These are phyloP conservation scores for Fusarium sp. DNA, from an alignment of 2,329 filamentous ascomycete species.

Conservation along the genomic window DNA sequence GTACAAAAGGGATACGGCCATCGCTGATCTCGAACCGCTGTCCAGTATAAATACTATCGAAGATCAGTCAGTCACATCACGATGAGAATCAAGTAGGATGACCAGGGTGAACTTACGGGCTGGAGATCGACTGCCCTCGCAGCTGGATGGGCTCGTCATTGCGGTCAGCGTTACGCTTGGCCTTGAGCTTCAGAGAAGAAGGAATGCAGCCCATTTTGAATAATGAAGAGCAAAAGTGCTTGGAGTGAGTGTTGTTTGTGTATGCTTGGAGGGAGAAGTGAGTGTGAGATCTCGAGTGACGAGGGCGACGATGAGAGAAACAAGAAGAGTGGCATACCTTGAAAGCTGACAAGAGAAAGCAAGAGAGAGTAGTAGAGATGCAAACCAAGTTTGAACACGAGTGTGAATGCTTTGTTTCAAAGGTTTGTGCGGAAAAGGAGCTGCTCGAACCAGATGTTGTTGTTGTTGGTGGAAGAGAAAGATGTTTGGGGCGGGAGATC, in stretches of 20 bases:
- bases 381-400: conserved; percentile 8
- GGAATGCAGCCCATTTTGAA: conserved; percentile 16
- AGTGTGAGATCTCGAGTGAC: conserved; percentile 3
- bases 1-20: not conserved
- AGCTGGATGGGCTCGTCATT: not conserved
- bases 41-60: not conserved
- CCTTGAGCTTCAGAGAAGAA: not conserved
- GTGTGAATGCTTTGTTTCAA: not conserved
- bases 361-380: not conserved
- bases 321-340: conserved; percentile 17
- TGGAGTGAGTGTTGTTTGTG: not conserved
- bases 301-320: conserved; percentile 1
- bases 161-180: not conserved
- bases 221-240: not conserved
- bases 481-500: not conserved
- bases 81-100: not conserved
- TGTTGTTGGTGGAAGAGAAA: conserved; percentile 4
- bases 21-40: not conserved
- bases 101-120: conserved; percentile 20
- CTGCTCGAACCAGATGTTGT: not conserved
- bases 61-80: not conserved
- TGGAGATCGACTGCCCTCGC: accelerated
- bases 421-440: not conserved
- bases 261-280: not conserved
- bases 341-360: not conserved